phyloP scores from a whole-genome alignment of 2,329 filamentous ascomycete species.

The Coniochaeta sp. region DNA sequence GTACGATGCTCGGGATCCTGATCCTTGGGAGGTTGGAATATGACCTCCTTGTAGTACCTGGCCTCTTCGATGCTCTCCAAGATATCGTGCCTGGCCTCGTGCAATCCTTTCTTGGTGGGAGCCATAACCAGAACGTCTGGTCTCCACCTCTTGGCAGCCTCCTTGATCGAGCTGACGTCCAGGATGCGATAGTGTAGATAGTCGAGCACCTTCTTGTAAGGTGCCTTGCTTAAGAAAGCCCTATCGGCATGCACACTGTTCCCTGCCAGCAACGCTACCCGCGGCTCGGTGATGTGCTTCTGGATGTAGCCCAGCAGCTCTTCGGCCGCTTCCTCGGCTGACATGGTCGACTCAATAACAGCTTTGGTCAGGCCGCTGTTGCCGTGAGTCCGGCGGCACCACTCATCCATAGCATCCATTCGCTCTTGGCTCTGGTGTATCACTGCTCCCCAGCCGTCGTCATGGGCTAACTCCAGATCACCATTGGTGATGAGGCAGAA shows the following conservation, averaged over 20 bases:
- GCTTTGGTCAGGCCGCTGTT: conserved; percentile 73
- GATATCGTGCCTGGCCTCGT: conserved; percentile 85
- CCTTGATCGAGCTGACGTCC: conserved; percentile 89
- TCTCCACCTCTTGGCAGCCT: conserved; percentile 79
- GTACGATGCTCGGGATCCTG: neutral
- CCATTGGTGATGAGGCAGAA: conserved; percentile 86
- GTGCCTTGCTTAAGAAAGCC: conserved; percentile 66
- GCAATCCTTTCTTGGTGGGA: conserved; percentile 67
- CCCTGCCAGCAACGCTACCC: conserved; percentile 71
- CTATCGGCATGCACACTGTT: conserved; percentile 91
- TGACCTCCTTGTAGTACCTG: conserved; percentile 54
- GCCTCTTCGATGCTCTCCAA: conserved; percentile 93
- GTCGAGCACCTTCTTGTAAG: conserved; percentile 66
- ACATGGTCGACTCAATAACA: conserved; percentile 66
- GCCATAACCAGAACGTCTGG: conserved; percentile 51
- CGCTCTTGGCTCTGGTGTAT: conserved; percentile 65
- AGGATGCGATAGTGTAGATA: conserved; percentile 86
- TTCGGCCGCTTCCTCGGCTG: conserved; percentile 63
- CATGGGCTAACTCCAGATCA: conserved; percentile 68
- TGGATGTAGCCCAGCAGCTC: conserved; percentile 73
- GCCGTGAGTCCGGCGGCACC: conserved; percentile 78
- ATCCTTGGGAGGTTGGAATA: conserved; percentile 13
- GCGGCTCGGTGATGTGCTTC: conserved; percentile 57
- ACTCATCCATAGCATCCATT: conserved; percentile 76
- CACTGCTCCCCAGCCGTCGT: conserved; percentile 69